Evolutionary conservation across 352 stramenopile species (phyloP).

Genomic region (Phytophthora melonis): DNA sequence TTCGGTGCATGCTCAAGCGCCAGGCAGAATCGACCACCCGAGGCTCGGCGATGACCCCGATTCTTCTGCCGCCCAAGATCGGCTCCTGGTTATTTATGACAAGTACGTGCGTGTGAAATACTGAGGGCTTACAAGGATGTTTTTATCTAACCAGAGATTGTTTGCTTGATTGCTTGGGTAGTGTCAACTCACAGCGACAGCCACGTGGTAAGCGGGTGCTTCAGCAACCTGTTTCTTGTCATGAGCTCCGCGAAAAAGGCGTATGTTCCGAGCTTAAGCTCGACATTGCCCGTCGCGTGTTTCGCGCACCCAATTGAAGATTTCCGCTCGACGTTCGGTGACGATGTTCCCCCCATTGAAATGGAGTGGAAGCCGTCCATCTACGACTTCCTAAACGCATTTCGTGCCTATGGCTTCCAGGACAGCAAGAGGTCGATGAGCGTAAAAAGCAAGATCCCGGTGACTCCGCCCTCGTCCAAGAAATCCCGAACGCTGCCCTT

Average conservation of each 20-base stretch:
- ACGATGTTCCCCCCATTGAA: constrained; percentile 41
- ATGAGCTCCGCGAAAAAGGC: constrained; percentile 32
- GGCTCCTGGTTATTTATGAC: constrained; percentile 83
- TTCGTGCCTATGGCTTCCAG: constrained; percentile 82
- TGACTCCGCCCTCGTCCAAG: constrained; percentile 42
- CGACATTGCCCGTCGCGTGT: constrained; percentile 56
- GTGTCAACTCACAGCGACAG: constrained; percentile 79
- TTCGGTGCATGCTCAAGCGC: constrained; percentile 57
- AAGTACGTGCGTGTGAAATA: constrained; percentile 47
- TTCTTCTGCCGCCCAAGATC: constrained; percentile 63
- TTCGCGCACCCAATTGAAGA: constrained; percentile 66
- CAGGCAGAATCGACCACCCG: constrained; percentile 21
- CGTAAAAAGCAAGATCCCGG: constrained; percentile 76
- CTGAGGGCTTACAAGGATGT: not conserved
- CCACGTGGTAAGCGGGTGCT: constrained; percentile 74
- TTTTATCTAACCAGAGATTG: constrained; percentile 6
- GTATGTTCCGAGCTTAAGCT: constrained; percentile 36
- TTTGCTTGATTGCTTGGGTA: constrained; percentile 30
- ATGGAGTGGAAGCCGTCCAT: constrained; percentile 81
- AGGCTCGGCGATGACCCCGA: constrained; percentile 18
- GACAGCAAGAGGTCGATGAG: constrained; percentile 89
- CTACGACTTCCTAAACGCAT: constrained; percentile 81
- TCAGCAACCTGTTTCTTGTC: constrained; percentile 77
- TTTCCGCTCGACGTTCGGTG: constrained; percentile 50
- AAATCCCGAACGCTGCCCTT: constrained; percentile 50